Evolutionary conservation across 805 yeast species (phyloP), one percentile per base, ranked within the genome.

Genomic region (Ogataea nitratoaversa): DNA sequence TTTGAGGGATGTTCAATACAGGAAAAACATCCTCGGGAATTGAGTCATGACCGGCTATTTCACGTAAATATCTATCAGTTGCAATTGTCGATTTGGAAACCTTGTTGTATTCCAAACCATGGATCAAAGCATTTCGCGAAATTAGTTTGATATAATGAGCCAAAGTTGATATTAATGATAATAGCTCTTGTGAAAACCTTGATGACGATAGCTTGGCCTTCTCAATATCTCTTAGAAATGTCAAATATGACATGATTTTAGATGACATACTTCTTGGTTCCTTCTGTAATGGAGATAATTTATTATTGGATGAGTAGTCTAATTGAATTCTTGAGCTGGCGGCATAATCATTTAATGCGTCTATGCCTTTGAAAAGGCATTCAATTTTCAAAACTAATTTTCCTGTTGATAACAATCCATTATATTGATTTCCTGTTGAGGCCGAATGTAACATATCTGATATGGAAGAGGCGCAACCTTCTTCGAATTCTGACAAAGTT

Each of bases 121-220:
- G 79, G 43, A 79, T 75, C 31, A 93, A 71, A 0, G 96, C 93
- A 54, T 79, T 78, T 47, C 97, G 70, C 4, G 91, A 84, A 18
- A 93, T 67, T 6, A 91, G 70, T 60, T 93, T 93, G 53, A 93
- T 69, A 61, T 89, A 91, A 59, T 93, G 98, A 0, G 99, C 97
- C 51, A 91, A 68, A 0, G 95, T 89, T 1, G 96, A 87, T 5
- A 90, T 90, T 9, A 90, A 78, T 0, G 91, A 78, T 49, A 93
- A 71, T 30, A 91, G 57, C 40, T 79, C 82, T 3, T 84, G 81
- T 0, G 89, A 77, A 30, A 75, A 65, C 19, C 58, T 52, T 13
- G 62, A 41, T 3, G 66, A 65, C 7, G 63, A 53, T 19, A 68
- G 33, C 62, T 50, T 61, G 48, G 49, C 37, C 29, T 48, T 42